Conservation (phyloP, 2,329 filamentous ascomycete genomes). For the Chaetomium strumarium region DNA sequence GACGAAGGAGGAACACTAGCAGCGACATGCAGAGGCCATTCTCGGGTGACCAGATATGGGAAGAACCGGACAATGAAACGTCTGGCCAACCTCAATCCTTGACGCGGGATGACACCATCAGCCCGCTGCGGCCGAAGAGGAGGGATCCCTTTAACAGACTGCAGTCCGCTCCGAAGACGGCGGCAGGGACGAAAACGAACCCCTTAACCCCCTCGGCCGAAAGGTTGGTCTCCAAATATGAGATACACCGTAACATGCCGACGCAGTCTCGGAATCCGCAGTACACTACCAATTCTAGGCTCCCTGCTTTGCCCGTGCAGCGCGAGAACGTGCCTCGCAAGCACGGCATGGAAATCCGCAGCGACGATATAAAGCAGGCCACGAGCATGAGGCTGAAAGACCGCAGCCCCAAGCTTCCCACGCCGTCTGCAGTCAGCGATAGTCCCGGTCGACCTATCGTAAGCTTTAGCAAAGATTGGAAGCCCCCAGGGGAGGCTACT, state of each 20-base stretch:
- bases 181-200: conserved; percentile 29
- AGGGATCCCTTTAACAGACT: conserved; percentile 61
- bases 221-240: conserved; percentile 38
- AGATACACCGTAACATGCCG: conserved; percentile 81
- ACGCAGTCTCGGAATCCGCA: conserved; percentile 74
- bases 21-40: conserved; percentile 62
- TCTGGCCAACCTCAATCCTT: conserved; percentile 26
- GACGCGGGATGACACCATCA: conserved; percentile 24
- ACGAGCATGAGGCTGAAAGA: conserved; percentile 86
- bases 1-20: conserved; percentile 63
- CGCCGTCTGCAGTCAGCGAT: conserved; percentile 86
- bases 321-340: conserved; percentile 53
- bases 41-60: conserved; percentile 77
- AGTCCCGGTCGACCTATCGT: conserved; percentile 88
- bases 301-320: conserved; percentile 29
- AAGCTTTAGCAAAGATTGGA: conserved; percentile 87
- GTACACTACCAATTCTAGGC: conserved; percentile 63
- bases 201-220: conserved; percentile 33
- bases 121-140: conserved; percentile 51
- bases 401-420: conserved; percentile 79
- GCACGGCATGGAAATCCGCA: conserved; percentile 75
- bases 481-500: conserved; percentile 62
- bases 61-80: conserved; percentile 63
- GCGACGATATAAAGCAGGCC: conserved; percentile 82
- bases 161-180: conserved; percentile 45